These are phyloP conservation scores for Cephalotrichum gorgonifer DNA, from an alignment of 2,329 filamentous ascomycete species.

Conservation along the genomic window DNA sequence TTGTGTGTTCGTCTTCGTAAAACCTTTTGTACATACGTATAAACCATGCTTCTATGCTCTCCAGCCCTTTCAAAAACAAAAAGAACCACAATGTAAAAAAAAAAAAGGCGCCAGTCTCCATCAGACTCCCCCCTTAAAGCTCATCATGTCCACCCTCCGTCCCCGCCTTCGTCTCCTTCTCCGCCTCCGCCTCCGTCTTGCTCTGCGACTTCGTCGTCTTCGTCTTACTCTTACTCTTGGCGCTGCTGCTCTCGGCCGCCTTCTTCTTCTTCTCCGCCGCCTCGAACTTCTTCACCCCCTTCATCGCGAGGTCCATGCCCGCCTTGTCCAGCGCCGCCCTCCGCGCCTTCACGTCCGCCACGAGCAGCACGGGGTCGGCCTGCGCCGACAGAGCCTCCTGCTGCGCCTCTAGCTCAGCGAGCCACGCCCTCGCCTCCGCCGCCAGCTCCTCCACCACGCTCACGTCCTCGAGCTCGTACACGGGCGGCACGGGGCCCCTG, in stretches of 20 bases:
- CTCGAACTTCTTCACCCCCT: constrained; percentile 48
- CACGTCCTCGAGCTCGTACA: constrained; percentile 67
- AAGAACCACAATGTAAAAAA: neutral
- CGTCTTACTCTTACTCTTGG: constrained; percentile 25
- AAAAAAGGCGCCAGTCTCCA: neutral
- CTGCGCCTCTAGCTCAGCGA: constrained; percentile 57
- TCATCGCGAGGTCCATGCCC: constrained; percentile 60
- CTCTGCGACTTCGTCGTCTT: constrained; percentile 25
- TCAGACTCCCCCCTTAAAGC: constrained; percentile 9
- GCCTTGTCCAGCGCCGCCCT: constrained; percentile 62
- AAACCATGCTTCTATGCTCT: neutral
- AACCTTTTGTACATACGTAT: neutral
- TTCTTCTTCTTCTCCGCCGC: constrained; percentile 33
- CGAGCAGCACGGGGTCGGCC: constrained; percentile 65
- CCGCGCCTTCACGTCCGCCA: constrained; percentile 61
- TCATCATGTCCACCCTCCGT: constrained; percentile 17
- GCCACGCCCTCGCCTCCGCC: constrained; percentile 58
- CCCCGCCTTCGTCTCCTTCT: constrained; percentile 17
- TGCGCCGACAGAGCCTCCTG: constrained; percentile 61
- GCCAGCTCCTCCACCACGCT: constrained; percentile 51
- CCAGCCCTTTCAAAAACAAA: neutral
- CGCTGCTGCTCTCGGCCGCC: constrained; percentile 25
- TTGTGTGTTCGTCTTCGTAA: too few relatives aligned
- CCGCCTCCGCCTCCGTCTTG: constrained; percentile 28
- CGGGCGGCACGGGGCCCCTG: constrained; percentile 46